These are phyloP conservation scores for Wickerhamiella galacta DNA, from an alignment of 805 yeast genomes.

Conservation along the genomic window DNA sequence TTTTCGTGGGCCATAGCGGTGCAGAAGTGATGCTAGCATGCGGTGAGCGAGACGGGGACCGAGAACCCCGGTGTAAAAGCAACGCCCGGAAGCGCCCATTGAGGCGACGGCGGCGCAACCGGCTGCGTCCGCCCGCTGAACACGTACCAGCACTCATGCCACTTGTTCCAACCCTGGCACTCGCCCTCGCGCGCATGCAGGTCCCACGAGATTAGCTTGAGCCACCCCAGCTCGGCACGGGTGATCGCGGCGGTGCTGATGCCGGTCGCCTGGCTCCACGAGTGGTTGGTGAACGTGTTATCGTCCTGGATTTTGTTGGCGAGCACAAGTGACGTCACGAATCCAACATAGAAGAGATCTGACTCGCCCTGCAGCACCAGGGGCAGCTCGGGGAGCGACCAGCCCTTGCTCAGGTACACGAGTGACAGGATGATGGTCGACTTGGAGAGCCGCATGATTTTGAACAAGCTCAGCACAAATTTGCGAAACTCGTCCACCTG, in stretches of 20 bases:
- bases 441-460: slow-evolving; percentile 77
- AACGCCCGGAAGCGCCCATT: not conserved
- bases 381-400: slow-evolving; percentile 25
- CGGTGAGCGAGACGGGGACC: not conserved
- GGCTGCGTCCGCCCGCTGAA: not conserved
- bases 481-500: slow-evolving; percentile 36
- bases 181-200: not conserved
- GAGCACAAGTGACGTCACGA: slow-evolving; percentile 55
- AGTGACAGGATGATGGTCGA: slow-evolving; percentile 66
- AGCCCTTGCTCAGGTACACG: slow-evolving; percentile 57
- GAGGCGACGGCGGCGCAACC: not conserved
- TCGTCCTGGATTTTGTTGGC: slow-evolving; percentile 94
- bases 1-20: not conserved
- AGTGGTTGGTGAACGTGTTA: slow-evolving; percentile 84
- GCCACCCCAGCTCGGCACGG: slow-evolving; percentile 54
- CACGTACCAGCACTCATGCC: slow-evolving; percentile 1
- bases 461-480: slow-evolving; percentile 49
- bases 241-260: slow-evolving; percentile 46
- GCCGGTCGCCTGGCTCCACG: slow-evolving; percentile 95
- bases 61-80: not conserved
- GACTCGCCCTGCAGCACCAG: slow-evolving; percentile 18
- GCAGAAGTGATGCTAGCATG: not conserved
- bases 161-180: not conserved
- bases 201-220: no score
- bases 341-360: slow-evolving; percentile 28